Conservation (phyloP, 208 protist genomes). For the Spongospora subterranea region DNA sequence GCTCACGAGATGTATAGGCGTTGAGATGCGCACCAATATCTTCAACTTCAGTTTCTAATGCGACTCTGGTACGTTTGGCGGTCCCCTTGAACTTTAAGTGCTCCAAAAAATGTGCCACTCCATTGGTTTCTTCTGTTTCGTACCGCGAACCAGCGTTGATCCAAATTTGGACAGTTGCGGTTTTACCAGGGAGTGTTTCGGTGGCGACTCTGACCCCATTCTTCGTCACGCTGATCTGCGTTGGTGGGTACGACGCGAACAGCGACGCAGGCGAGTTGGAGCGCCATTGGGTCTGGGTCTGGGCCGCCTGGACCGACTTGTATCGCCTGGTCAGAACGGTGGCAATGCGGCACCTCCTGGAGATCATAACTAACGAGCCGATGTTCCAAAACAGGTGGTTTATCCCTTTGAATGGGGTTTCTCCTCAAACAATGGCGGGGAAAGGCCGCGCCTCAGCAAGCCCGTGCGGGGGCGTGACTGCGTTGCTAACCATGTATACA, state of each 20-base stretch:
- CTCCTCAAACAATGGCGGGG: too few species aligned
- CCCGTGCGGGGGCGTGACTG: too few species aligned
- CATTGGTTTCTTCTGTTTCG: constrained; percentile 94
- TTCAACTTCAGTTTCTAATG: constrained; percentile 93
- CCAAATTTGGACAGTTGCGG: constrained; percentile 93
- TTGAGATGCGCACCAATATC: constrained; percentile 95
- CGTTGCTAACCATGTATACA: too few species aligned
- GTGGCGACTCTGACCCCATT: constrained; percentile 96
- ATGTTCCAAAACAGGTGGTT: too few species aligned
- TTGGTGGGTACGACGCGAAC: constrained; percentile 73
- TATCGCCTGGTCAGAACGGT: too few species aligned
- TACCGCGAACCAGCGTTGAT: constrained; percentile 95
- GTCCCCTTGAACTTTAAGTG: constrained; percentile 99
- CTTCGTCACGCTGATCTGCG: constrained; percentile 86
- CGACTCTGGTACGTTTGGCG: constrained; percentile 78
- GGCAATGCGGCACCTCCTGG: too few species aligned
- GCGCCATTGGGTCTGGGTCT: not conserved
- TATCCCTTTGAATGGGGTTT: too few species aligned
- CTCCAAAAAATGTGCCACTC: constrained; percentile 97
- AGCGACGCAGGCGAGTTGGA: constrained; percentile 16
- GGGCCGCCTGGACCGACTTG: not conserved
- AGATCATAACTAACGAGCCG: too few species aligned
- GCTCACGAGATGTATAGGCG: constrained; percentile 97
- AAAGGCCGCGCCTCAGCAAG: too few species aligned
- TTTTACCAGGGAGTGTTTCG: constrained; percentile 87